A percentile compares a stretch with the other conserved stretches of the same genome.
These are phyloP conservation scores for Stropharia rugosoannulata DNA, from an alignment of 768 basidiomycete genomes.

Conservation along the genomic window DNA sequence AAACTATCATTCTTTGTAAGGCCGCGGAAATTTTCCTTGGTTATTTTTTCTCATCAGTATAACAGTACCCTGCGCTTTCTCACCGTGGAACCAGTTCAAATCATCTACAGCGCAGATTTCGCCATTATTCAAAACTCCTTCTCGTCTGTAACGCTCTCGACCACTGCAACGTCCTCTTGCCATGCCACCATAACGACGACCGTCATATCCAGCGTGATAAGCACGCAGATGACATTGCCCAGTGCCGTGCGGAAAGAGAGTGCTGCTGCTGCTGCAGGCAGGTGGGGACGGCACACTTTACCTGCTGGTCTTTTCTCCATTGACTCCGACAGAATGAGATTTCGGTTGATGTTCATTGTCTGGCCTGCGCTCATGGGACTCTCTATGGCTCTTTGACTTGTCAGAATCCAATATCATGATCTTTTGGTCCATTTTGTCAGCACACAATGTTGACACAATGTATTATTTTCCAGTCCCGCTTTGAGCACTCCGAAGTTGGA, in stretches of 20 bases:
- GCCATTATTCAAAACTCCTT: slow-evolving; percentile 29
- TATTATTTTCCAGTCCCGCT: no score
- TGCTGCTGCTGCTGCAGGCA: background rate
- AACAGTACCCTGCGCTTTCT: slow-evolving; percentile 35
- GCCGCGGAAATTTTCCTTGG: background rate
- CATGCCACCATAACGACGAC: slow-evolving; percentile 12
- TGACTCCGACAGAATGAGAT: slow-evolving; percentile 37
- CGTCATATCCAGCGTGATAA: slow-evolving; percentile 9
- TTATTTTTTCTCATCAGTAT: background rate
- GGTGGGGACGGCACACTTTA: background rate
- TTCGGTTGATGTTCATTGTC: slow-evolving; percentile 48
- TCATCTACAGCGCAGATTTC: slow-evolving; percentile 55
- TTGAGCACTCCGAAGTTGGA: no score
- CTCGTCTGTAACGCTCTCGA: slow-evolving; percentile 4
- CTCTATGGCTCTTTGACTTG: slow-evolving; percentile 46
- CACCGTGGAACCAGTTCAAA: slow-evolving; percentile 23
- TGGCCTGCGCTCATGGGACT: slow-evolving; percentile 60
- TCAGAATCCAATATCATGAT: no score
- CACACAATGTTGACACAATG: no score
- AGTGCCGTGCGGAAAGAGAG: background rate
- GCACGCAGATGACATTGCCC: background rate
- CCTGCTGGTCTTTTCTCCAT: background rate
- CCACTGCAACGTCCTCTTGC: background rate
- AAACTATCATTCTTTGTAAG: slow-evolving; percentile 30
- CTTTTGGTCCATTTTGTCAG: no score